Evolutionary conservation across 257 asterid genomes (phyloP), one percentile per base, ranked within the genome.

Genomic region (Solanum clarkiae): DNA sequence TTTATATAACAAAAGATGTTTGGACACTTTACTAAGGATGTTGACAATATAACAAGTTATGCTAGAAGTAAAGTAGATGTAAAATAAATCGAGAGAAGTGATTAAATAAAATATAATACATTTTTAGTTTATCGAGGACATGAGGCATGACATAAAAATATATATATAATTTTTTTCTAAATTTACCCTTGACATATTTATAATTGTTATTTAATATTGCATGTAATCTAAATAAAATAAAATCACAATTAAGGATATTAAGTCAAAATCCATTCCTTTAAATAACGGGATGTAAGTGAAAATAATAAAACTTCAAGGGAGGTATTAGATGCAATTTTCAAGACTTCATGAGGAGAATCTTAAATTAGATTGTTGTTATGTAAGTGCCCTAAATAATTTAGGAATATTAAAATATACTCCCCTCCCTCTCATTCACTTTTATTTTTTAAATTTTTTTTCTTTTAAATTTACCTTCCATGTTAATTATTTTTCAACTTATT

Each of bases 301-400:
- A 40, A 70, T 10, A 70, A 18, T 18, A 56, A 65, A 70, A 36
- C 18, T 51, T 36, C 10, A 9, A 11, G 80, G 17, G 42, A 15
- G 15, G 53, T 42, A 16, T 40, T 70, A 10, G 4, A 2, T 70
- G 80, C 20, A 42, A 18, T n/a, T 70, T 70, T 16, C 54, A 18
- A 70, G 3, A 70, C 54, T 42, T 45, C 7, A 4, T 4, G 13
- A 42, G 29, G 5, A 1, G 80, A 70, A 70, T 70, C 54, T 18
- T 16, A 36, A 70, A 70, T 70, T 70, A 70, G 10, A 70, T 42
- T 70, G 22, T 7, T 68, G 20, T 68, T 4, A 32, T 32, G 49
- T 32, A 32, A 68, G 75, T 68, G 49, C 75, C 49, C 49, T 68
- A 68, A 32, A 68, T 32, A 68, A 68, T 68, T 66, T 68, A 8